These are phyloP conservation scores for Chaetomiaceae sp. DNA, from an alignment of 2,329 filamentous ascomycete species.

Conservation along the genomic window DNA sequence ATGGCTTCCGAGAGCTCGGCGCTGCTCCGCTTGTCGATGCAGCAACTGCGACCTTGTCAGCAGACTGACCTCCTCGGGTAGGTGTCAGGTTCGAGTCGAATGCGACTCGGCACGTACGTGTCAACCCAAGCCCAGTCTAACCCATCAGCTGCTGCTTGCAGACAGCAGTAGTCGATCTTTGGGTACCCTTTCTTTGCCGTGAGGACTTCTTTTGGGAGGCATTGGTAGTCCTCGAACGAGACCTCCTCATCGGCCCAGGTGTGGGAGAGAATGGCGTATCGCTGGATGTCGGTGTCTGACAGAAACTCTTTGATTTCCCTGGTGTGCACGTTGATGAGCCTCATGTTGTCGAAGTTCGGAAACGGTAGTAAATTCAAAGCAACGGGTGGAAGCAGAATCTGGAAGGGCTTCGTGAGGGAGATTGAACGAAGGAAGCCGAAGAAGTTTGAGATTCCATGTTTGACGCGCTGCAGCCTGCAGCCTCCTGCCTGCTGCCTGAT, in stretches of 20 bases:
- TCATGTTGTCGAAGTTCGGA: neutral
- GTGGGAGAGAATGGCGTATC: constrained; percentile 18
- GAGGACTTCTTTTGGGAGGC: neutral
- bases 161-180: constrained; percentile 7
- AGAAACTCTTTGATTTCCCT: constrained; percentile 3
- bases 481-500: no score
- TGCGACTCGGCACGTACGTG: neutral
- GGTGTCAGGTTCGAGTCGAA: neutral
- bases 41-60: constrained; percentile 12
- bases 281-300: neutral
- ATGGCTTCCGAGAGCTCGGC: constrained; percentile 15
- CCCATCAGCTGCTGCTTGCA: neutral
- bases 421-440: no score
- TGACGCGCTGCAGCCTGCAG: no score
- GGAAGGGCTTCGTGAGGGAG: no score
- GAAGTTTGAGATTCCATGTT: no score
- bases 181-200: constrained; percentile 1
- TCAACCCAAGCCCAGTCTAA: constrained; percentile 1
- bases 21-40: constrained; percentile 16
- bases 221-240: constrained; percentile 1
- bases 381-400: no score
- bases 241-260: constrained; percentile 15
- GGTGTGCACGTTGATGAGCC: constrained; percentile 11
- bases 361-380: no score
- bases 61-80: neutral